Conservation (phyloP, 306 rosid species). For the Quercus dentata region DNA sequence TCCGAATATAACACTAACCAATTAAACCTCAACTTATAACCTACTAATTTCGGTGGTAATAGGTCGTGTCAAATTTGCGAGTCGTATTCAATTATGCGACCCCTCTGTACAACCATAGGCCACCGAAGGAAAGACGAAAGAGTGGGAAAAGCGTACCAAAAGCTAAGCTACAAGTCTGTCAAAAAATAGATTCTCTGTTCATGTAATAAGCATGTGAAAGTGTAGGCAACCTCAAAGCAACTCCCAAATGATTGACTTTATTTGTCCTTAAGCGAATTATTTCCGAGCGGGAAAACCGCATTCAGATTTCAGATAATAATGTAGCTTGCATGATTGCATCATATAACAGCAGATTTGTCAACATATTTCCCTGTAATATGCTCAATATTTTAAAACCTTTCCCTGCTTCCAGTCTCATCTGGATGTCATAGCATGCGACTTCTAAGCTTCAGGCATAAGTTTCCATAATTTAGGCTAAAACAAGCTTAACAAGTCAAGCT, state of each 20-base stretch:
- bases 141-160: too few relatives aligned
- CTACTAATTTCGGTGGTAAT: rapidly evolving
- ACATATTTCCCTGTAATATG: too few relatives aligned
- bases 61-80: rapidly evolving
- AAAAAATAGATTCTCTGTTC: neutral
- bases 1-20: rapidly evolving
- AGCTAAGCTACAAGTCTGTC: neutral
- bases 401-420: neutral
- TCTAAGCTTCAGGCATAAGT: too few relatives aligned
- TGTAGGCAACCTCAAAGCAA: neutral
- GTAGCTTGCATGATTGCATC: neutral
- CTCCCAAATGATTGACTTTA: too few relatives aligned
- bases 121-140: neutral
- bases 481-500: too few relatives aligned
- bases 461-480: too few relatives aligned
- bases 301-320: neutral
- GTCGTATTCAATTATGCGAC: too few relatives aligned
- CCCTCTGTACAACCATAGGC: neutral
- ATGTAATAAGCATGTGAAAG: neutral
- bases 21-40: rapidly evolving
- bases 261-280: too few relatives aligned
- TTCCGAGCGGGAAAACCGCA: too few relatives aligned
- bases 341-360: neutral
- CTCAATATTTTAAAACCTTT: neutral
- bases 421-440: neutral